Evolutionary conservation across 345 rosid species (phyloP), one percentile per base, ranked within the genome.

Genomic region (Brassica nigra): DNA sequence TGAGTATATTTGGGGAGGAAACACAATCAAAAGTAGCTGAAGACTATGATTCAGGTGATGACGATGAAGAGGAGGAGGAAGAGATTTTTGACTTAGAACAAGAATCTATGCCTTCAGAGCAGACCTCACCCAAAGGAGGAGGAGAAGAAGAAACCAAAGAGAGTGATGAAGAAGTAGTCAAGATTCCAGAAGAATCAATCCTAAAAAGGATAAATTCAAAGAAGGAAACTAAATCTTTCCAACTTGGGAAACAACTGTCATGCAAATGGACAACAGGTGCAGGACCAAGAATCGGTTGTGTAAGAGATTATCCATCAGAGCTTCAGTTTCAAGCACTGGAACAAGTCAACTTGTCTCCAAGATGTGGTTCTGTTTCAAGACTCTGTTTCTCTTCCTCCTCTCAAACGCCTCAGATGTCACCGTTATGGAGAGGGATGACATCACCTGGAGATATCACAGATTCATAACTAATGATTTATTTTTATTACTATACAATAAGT

Each of bases 251-350:
- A 85, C 97, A 91, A 80, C 65, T 93, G 63, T 90, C 97, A 52
- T 86, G 92, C 86, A 90, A 83, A 78, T 93, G 99, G 99, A 93
- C 97, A 34, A 88, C 98, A 10, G 99, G 99, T 64, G 99, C 97
- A 33, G 99, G 99, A 70, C 98, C 99, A 7, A 87, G 97, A 23
- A 93, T 93, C 0, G 92, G 99, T 68, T 93, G 95, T 16, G 97
- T 95, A 12, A 88, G 97, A 82, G 95, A 91, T 77, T 92, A 86
- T 72, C 99, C 99, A 3, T 82, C 90, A 3, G 86, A 88, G 74
- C 96, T 93, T 80, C 98, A 93, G 76, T 88, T 88, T 85, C 90
- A 83, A 62, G 99, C 95, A 34, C 70, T 95, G 78, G 98, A 95
- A 86, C 91, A 88, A 76, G 90, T 90, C 8, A 90, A 85, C 86